Evolutionary conservation across 192 early-diverging fungal genomes (phyloP), one percentile per base, ranked within the genome.

Genomic region (Backusella luteola): DNA sequence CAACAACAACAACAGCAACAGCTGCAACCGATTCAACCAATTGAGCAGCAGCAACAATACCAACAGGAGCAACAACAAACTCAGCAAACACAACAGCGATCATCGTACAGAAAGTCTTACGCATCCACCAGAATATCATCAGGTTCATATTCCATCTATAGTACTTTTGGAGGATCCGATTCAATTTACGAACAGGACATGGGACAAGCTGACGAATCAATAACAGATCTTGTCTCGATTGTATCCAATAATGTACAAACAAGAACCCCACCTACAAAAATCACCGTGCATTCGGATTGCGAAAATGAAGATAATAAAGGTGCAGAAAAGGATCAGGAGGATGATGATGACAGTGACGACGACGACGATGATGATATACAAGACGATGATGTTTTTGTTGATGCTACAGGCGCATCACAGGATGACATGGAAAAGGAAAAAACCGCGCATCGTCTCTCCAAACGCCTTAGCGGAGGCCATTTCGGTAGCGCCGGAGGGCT

Each of bases 401-500:
- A 83, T 77, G 82, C 82, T 4, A 76, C 66, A 1, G 81, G 72
- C 3, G 29, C 26, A 23, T 74, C 75, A 8, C 74, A 80, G 35
- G 78, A 83, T 15, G 82, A 79, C 63, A 73, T 79, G 8, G 78
- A 83, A 42, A 39, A 73, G 12, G 78, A 83, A 46, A 52, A 53
- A 29, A 71, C 52, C n/a, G 77, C 75, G 17, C 41, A 56, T 15
- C 35, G 67, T 12, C 63, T 84, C 19, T 74, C 82, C 6, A 84
- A 84, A 69, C 66, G 82, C 56, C 77, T 84, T 8, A 75, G 72
- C n/a, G 82, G 82, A 6, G 82, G 82, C 0, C 82, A 84, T 41
- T 84, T 46, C 46, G 82, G 82, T 7, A 80, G 79, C 67, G 82
- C 82, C 1, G 82, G 82, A 19, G 82, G 82, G 46, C 69, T 84